A percentile compares a stretch with the other conserved stretches of the same genome.
phyloP scores from a whole-genome alignment of 805 yeast species.

The Lipomyces kockii region DNA sequence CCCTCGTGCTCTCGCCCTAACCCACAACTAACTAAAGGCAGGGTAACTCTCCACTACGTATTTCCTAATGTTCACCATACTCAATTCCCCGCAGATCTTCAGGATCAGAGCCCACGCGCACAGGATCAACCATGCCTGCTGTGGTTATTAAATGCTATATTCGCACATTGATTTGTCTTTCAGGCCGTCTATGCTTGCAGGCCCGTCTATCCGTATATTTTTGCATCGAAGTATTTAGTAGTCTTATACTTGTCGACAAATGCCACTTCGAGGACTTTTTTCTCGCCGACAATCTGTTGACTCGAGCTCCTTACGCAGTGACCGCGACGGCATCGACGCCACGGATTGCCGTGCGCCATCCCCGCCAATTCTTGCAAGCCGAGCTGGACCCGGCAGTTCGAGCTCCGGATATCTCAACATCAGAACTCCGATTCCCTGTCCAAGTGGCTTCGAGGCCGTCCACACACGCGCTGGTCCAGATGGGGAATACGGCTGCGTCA shows the following conservation, averaged over 20 bases:
- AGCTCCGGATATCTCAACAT: neutral
- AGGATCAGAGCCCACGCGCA: too few species aligned
- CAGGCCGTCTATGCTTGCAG: neutral
- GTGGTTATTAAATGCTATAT: too few species aligned
- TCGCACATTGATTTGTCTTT: neutral
- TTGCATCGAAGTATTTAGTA: too few species aligned
- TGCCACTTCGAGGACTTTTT: neutral
- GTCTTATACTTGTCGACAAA: too few species aligned
- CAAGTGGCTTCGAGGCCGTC: neutral
- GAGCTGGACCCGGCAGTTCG: neutral
- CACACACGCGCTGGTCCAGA: neutral
- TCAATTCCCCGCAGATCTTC: too few species aligned
- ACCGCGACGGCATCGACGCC: neutral
- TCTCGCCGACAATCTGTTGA: neutral
- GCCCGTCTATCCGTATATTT: neutral
- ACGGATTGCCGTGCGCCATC: neutral
- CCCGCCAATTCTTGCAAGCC: neutral
- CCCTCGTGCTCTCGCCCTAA: too few species aligned
- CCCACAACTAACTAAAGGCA: too few species aligned
- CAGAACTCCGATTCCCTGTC: neutral
- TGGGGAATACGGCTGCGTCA: neutral
- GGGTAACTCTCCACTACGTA: too few species aligned
- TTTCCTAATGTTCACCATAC: too few species aligned
- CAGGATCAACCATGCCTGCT: too few species aligned
- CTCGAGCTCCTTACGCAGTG: neutral